These are phyloP conservation scores for Chytridiales sp. DNA, from an alignment of 371 early-diverging fungal species.

Conservation along the genomic window DNA sequence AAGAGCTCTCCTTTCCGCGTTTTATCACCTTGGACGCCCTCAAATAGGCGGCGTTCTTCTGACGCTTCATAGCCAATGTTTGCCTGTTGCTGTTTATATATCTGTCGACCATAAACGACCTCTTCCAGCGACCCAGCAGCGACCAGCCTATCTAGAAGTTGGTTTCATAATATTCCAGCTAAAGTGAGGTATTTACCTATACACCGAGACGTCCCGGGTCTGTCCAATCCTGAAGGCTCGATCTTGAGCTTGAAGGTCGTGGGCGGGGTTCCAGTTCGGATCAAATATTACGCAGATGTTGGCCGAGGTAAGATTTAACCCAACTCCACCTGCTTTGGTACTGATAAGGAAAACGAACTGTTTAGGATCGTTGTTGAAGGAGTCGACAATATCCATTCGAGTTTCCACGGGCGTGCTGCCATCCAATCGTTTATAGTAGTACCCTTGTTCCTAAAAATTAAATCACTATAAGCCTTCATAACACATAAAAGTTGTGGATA, in stretches of 20 bases:
- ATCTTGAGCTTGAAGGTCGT: conserved; percentile 55
- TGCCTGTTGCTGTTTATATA: conserved; percentile 27
- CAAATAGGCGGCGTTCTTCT: conserved; percentile 20
- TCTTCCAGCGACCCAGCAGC: conserved; percentile 13
- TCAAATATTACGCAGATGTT: conserved; percentile 88
- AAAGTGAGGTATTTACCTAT: too few species aligned
- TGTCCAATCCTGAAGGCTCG: conserved; percentile 98
- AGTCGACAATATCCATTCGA: conserved; percentile 76
- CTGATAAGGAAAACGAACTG: conserved; percentile 92
- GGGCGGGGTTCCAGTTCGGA: conserved; percentile 13
- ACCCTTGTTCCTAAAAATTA: conserved; percentile 45
- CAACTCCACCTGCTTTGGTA: conserved; percentile 99
- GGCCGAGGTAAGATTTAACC: conserved; percentile 98
- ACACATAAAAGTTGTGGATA: too few species aligned
- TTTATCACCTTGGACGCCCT: conserved; percentile 16
- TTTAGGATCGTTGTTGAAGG: conserved; percentile 80
- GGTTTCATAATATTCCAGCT: too few species aligned
- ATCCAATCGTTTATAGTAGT: conserved; percentile 87
- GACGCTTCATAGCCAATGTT: conserved; percentile 15
- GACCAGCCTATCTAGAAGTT: too few species aligned
- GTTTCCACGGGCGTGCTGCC: conserved; percentile 92
- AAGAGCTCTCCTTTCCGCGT: conserved; percentile 25
- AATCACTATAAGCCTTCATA: too few species aligned
- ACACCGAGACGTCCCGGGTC: conserved; percentile 94
- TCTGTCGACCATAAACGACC: conserved; percentile 14